These are phyloP conservation scores for Podospora didyma DNA, from an alignment of 495 filamentous ascomycete species.

Conservation along the genomic window DNA sequence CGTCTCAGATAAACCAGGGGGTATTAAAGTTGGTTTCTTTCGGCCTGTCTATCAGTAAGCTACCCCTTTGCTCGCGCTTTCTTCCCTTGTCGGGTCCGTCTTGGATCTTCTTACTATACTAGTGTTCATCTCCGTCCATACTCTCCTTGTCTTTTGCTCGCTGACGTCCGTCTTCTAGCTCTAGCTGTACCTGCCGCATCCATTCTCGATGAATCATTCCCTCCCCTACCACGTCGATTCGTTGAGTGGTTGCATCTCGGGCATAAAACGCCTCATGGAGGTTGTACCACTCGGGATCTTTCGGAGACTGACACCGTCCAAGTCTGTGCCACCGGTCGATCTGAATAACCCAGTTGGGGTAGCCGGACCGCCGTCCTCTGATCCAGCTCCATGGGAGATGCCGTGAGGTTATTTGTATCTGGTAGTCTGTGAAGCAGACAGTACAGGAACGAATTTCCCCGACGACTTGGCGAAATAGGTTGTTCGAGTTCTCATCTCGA, in stretches of 20 bases:
- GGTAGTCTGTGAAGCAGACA: slow-evolving; percentile 7
- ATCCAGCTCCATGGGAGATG: neutral
- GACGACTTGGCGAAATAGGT: neutral
- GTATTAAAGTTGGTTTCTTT: too few relatives aligned
- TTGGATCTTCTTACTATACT: too few relatives aligned
- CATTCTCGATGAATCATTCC: neutral
- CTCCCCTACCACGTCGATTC: neutral
- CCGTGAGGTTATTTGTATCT: neutral
- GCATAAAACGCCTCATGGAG: neutral
- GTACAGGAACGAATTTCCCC: neutral
- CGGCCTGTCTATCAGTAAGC: too few relatives aligned
- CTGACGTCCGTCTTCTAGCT: too few relatives aligned
- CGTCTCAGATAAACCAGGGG: too few relatives aligned
- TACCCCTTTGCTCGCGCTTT: too few relatives aligned
- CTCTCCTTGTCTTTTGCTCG: too few relatives aligned
- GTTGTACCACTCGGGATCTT: slow-evolving; percentile 4
- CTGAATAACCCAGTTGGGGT: slow-evolving; percentile 2
- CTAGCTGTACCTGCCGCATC: too few relatives aligned
- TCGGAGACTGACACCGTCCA: slow-evolving; percentile 2
- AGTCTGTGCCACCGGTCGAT: slow-evolving; percentile 5
- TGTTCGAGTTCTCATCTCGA: neutral
- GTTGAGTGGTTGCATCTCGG: neutral
- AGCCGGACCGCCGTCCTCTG: neutral
- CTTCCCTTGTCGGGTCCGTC: too few relatives aligned
- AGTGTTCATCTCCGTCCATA: too few relatives aligned